A percentile compares a stretch with the other conserved stretches of the same genome.
phyloP scores from a whole-genome alignment of 2,329 filamentous ascomycete species.

The Huntiella decipiens region DNA sequence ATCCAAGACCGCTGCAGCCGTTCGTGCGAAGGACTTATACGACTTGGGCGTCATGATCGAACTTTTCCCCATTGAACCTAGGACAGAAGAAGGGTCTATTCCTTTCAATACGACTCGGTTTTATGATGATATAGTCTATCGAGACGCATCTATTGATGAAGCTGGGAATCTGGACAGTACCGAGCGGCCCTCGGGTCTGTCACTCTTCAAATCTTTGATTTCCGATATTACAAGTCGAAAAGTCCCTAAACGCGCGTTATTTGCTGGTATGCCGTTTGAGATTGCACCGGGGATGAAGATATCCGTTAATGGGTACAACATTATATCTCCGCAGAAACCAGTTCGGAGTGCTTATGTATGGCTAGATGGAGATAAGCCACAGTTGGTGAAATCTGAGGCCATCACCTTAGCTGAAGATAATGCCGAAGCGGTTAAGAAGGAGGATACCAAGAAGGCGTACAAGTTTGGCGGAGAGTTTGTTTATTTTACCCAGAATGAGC shows the following conservation, averaged over 20 bases:
- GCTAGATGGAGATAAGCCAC: conserved; percentile 65
- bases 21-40: conserved; percentile 84
- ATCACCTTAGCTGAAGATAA: conserved; percentile 62
- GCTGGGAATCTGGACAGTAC: conserved; percentile 14
- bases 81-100: conserved; percentile 17
- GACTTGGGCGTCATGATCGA: conserved; percentile 85
- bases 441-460: conserved; percentile 76
- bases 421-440: conserved; percentile 55
- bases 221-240: conserved; percentile 85
- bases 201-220: conserved; percentile 58
- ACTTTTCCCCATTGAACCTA: conserved; percentile 62
- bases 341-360: conserved; percentile 75
- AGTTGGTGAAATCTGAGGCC: conserved; percentile 59
- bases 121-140: conserved; percentile 92
- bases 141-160: conserved; percentile 51
- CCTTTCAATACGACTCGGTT: conserved; percentile 72
- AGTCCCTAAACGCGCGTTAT: conserved; percentile 65
- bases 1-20: conserved; percentile 56
- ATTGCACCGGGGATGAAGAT: conserved; percentile 70
- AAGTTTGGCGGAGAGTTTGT: conserved; percentile 89
- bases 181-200: conserved; percentile 33
- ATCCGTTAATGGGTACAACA: conserved; percentile 80
- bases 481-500: conserved; percentile 68
- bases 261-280: conserved; percentile 73
- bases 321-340: conserved; percentile 68